A percentile compares a stretch with the other conserved stretches of the same genome.
These are phyloP conservation scores for Suillus sp. DNA, from an alignment of 768 basidiomycete genomes.

Conservation along the genomic window DNA sequence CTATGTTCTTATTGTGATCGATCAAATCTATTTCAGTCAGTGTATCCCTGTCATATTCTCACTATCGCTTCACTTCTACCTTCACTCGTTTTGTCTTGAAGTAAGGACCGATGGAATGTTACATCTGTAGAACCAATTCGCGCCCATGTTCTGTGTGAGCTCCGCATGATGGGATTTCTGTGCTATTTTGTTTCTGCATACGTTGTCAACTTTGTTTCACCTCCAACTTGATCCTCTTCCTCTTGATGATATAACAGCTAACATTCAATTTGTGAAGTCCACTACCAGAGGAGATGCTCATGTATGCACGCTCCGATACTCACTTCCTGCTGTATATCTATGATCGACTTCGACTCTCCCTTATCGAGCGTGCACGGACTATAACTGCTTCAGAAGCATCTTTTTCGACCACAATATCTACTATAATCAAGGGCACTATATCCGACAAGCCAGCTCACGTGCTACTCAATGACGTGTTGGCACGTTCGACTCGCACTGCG, in stretches of 20 bases:
- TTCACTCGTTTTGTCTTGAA: neutral
- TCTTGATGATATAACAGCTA: neutral
- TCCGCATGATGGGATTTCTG: neutral
- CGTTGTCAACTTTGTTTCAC: neutral
- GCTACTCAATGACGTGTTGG: conserved; percentile 64
- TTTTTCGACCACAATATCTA: conserved; percentile 28
- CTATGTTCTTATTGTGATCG: neutral
- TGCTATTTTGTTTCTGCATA: neutral
- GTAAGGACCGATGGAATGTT: neutral
- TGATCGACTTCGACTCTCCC: conserved; percentile 85
- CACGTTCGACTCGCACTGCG: conserved; percentile 75
- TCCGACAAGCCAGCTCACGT: conserved; percentile 32
- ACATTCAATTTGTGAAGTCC: conserved; percentile 47
- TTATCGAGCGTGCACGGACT: conserved; percentile 63
- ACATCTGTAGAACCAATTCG: neutral
- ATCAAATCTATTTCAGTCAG: neutral
- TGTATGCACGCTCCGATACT: conserved; percentile 94
- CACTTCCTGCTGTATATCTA: conserved; percentile 94
- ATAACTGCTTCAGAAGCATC: conserved; percentile 41
- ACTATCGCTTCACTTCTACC: neutral
- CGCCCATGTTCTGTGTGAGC: neutral
- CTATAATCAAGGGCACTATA: conserved; percentile 23
- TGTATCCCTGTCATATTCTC: neutral
- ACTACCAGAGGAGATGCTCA: conserved; percentile 83
- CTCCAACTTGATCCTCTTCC: neutral